Conservation (phyloP, 768 basidiomycete species). For the Mycena metata region DNA sequence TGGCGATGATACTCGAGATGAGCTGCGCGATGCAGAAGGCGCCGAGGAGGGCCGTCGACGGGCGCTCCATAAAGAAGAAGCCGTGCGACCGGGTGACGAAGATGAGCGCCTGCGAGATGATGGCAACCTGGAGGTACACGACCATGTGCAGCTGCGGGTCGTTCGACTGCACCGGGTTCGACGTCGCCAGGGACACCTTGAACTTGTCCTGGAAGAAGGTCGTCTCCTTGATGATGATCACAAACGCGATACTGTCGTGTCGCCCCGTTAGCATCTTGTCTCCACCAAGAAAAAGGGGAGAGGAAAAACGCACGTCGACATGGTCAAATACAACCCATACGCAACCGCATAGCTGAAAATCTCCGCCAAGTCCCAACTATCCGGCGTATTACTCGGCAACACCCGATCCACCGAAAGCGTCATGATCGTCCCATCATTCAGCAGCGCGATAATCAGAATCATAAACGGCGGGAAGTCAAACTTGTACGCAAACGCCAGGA, state of each 20-base stretch:
- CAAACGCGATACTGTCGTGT: slow-evolving; percentile 73
- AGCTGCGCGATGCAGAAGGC: slow-evolving; percentile 97
- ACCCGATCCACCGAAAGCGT: slow-evolving; percentile 97
- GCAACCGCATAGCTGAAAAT: slow-evolving; percentile 97
- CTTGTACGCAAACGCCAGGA: slow-evolving; percentile 95
- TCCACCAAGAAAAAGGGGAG: slow-evolving; percentile 32
- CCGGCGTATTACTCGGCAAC: slow-evolving; percentile 91
- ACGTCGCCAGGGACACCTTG: slow-evolving; percentile 67
- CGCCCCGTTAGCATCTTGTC: neutral
- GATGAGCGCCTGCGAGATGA: slow-evolving; percentile 98
- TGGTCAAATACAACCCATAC: slow-evolving; percentile 93
- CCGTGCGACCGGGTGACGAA: slow-evolving; percentile 95
- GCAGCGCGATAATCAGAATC: slow-evolving; percentile 96
- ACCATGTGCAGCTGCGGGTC: slow-evolving; percentile 89
- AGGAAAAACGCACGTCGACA: slow-evolving; percentile 79
- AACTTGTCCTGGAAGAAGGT: slow-evolving; percentile 92
- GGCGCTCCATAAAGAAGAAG: slow-evolving; percentile 98
- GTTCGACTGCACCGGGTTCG: slow-evolving; percentile 61
- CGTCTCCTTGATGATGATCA: slow-evolving; percentile 88
- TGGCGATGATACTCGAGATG: slow-evolving; percentile 95
- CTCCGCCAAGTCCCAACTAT: slow-evolving; percentile 96
- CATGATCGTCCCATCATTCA: slow-evolving; percentile 99
- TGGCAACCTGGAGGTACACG: slow-evolving; percentile 96
- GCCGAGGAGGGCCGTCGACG: slow-evolving; percentile 86
- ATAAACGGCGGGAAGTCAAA: slow-evolving; percentile 99